These are phyloP conservation scores for Neurospora sublineolata DNA, from an alignment of 495 filamentous ascomycete genomes.

Conservation along the genomic window DNA sequence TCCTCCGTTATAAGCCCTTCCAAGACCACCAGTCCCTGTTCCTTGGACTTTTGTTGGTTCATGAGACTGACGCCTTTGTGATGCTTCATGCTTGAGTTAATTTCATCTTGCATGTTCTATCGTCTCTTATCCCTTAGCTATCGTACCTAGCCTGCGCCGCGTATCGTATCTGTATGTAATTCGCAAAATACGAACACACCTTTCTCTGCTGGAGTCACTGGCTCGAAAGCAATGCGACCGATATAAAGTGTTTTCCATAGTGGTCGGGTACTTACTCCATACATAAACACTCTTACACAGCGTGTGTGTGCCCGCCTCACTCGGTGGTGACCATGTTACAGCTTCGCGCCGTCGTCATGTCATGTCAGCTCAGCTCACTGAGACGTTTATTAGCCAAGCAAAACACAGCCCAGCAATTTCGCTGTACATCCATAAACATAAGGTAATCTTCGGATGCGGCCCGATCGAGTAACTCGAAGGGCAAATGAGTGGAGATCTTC, in stretches of 20 bases:
- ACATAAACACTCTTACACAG: background rate
- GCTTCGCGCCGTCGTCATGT: background rate
- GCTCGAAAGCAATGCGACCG: background rate
- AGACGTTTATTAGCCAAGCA: background rate
- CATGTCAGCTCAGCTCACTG: background rate
- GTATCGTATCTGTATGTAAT: background rate
- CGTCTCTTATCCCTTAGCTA: background rate
- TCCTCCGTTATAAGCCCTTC: background rate
- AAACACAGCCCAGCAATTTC: background rate
- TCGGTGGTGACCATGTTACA: background rate
- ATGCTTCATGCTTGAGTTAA: background rate
- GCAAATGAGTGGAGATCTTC: background rate
- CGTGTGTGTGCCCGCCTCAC: background rate
- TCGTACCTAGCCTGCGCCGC: background rate
- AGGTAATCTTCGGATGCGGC: background rate
- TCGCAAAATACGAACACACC: background rate
- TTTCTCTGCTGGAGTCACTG: background rate
- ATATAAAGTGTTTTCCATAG: background rate
- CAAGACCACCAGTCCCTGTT: background rate
- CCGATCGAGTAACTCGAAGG: background rate
- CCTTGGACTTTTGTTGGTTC: background rate
- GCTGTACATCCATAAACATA: background rate
- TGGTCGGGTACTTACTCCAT: background rate
- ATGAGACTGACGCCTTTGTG: background rate
- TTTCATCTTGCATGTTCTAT: background rate